These are phyloP conservation scores for Dipteronia dyeriana DNA, from an alignment of 345 rosid genomes.

Conservation along the genomic window DNA sequence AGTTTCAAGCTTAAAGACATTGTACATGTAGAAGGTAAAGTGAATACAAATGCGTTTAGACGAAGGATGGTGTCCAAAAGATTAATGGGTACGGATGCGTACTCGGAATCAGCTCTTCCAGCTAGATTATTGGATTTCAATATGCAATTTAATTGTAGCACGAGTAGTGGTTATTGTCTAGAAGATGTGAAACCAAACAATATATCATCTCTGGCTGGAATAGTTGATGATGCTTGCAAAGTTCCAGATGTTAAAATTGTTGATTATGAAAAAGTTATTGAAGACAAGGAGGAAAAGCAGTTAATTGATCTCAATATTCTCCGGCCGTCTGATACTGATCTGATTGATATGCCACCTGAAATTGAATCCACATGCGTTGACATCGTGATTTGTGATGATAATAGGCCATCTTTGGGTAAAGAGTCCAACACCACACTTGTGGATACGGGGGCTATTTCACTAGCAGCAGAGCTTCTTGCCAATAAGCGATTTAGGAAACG, in stretches of 20 bases:
- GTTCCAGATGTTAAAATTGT: conserved; percentile 8
- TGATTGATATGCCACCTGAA: conserved; percentile 28
- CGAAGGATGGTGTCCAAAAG: conserved; percentile 14
- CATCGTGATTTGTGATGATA: conserved; percentile 30
- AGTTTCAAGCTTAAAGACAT: conserved; percentile 10
- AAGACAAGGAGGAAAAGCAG: conserved; percentile 25
- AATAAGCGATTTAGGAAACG: conserved; percentile 32
- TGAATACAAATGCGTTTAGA: conserved; percentile 6
- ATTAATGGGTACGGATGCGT: conserved; percentile 26
- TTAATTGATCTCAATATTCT: conserved; percentile 26
- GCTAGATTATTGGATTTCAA: conserved; percentile 23
- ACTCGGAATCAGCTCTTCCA: conserved; percentile 23
- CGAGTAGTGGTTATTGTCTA: not conserved
- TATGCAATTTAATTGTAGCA: conserved; percentile 20
- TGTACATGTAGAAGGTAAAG: conserved; percentile 20
- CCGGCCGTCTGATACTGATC: conserved; percentile 14
- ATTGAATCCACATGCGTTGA: conserved; percentile 29
- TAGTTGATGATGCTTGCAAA: conserved; percentile 12
- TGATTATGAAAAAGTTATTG: conserved; percentile 20
- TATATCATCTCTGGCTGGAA: conserved; percentile 4
- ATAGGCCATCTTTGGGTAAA: conserved; percentile 22
- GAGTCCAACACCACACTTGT: conserved; percentile 23
- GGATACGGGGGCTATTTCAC: conserved; percentile 18
- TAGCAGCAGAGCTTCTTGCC: conserved; percentile 18
- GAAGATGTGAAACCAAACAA: conserved; percentile 31